These are phyloP conservation scores for Chaetoceros muelleri DNA, from an alignment of 108 stramenopile genomes.

Conservation along the genomic window DNA sequence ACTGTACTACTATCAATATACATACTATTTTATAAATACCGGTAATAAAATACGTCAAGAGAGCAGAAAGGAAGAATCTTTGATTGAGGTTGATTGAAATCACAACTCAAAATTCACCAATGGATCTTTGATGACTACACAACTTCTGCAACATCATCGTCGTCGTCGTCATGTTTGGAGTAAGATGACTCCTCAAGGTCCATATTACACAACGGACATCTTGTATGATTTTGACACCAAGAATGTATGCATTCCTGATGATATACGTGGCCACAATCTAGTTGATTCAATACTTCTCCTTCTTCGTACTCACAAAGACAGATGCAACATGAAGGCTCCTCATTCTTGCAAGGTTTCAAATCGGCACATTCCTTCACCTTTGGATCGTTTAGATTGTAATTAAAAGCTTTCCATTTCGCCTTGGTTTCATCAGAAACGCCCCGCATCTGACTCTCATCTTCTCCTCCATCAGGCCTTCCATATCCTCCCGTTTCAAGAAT, in stretches of 20 bases:
- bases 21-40: too few relatives aligned
- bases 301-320: conserved; percentile 83
- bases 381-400: conserved; percentile 16
- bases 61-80: too few relatives aligned
- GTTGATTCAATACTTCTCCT: conserved; percentile 41
- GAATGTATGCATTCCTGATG: conserved; percentile 68
- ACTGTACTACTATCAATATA: too few relatives aligned
- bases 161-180: conserved; percentile 11
- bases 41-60: too few relatives aligned
- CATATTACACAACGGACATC: conserved; percentile 81
- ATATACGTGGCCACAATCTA: conserved; percentile 74
- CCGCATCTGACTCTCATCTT: conserved; percentile 7
- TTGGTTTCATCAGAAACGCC: conserved; percentile 71
- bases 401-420: conserved; percentile 53
- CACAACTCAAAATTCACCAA: too few relatives aligned
- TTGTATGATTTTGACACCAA: conserved; percentile 63
- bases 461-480: conserved; percentile 55
- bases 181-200: too few relatives aligned
- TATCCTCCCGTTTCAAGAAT: conserved; percentile 78
- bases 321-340: conserved; percentile 66
- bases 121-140: too few relatives aligned
- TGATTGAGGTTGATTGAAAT: too few relatives aligned
- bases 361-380: not conserved
- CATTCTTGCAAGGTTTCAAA: conserved; percentile 14
- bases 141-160: conserved; percentile 3